These are phyloP conservation scores for Phoma herbarum DNA, from an alignment of 2,329 filamentous ascomycete genomes.

Conservation along the genomic window DNA sequence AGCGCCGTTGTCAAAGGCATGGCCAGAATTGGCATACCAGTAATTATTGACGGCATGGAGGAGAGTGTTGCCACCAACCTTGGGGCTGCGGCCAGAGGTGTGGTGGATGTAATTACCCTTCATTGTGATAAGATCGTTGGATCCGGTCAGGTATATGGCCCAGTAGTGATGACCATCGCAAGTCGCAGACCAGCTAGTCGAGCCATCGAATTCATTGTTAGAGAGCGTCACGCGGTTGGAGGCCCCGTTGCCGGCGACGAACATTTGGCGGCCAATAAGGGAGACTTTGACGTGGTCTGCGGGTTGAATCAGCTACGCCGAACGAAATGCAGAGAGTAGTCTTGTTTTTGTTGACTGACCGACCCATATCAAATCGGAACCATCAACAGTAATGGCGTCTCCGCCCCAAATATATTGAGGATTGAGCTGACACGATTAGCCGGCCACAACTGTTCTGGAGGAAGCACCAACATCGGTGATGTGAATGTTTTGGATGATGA, in stretches of 20 bases:
- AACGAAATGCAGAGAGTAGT: background rate
- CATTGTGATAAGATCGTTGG: conserved; percentile 63
- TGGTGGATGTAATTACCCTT: conserved; percentile 68
- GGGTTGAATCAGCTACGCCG: background rate
- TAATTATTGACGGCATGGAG: conserved; percentile 70
- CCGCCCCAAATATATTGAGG: conserved; percentile 43
- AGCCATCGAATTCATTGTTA: conserved; percentile 66
- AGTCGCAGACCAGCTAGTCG: conserved; percentile 61
- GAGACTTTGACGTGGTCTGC: conserved; percentile 54
- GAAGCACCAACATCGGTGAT: conserved; percentile 51
- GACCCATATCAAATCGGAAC: conserved; percentile 35
- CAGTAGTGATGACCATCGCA: conserved; percentile 69
- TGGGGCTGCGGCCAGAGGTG: conserved; percentile 63
- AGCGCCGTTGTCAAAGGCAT: conserved; percentile 61
- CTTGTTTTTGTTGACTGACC: conserved; percentile 23
- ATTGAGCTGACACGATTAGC: conserved; percentile 24
- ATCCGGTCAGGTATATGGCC: conserved; percentile 64
- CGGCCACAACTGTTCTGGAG: background rate
- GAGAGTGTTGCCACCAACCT: conserved; percentile 62
- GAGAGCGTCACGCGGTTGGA: conserved; percentile 65
- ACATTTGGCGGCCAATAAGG: conserved; percentile 66
- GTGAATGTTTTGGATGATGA: conserved; percentile 56
- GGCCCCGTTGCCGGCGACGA: conserved; percentile 63
- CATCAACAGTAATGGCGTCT: conserved; percentile 36
- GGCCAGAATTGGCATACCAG: conserved; percentile 63